Conservation (phyloP, 2,329 filamentous ascomycete species). For the Aspergillus glaucus region DNA sequence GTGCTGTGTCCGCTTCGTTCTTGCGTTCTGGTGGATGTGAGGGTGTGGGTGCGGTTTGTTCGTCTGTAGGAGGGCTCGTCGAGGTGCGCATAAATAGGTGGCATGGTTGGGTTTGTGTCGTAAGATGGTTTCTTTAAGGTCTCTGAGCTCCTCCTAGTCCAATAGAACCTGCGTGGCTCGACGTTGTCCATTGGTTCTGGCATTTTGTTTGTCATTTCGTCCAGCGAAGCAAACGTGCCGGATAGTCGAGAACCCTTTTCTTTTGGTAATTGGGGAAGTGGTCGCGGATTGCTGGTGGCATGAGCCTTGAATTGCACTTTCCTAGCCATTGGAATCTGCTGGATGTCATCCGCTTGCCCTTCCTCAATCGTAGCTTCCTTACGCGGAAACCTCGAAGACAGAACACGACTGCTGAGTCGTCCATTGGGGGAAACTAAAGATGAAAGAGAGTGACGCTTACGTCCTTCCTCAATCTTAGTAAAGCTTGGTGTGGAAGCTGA, state of each 20-base stretch:
- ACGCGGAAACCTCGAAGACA: not conserved
- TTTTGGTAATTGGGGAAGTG: too few species aligned
- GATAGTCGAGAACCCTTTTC: too few species aligned
- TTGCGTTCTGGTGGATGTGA: not conserved
- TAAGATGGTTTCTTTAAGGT: too few species aligned
- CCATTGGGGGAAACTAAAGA: not conserved
- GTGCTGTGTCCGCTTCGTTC: constrained; percentile 5
- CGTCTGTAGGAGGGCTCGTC: not conserved
- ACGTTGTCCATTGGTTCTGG: too few species aligned
- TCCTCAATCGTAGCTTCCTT: not conserved
- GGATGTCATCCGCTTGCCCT: not conserved
- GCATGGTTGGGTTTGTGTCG: too few species aligned
- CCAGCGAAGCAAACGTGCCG: too few species aligned
- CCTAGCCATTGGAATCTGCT: not conserved
- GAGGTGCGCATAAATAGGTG: too few species aligned
- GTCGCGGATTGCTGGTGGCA: not conserved
- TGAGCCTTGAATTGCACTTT: not conserved
- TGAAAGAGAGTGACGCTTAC: constrained; percentile 2
- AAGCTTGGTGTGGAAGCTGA: not conserved
- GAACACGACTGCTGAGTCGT: not conserved
- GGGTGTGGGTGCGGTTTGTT: not conserved
- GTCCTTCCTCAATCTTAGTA: constrained; percentile 1
- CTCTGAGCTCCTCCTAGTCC: too few species aligned
- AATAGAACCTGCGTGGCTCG: too few species aligned
- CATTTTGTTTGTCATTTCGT: too few species aligned